Conservation (phyloP, 768 basidiomycete genomes). For the Phylloporus sp. region DNA sequence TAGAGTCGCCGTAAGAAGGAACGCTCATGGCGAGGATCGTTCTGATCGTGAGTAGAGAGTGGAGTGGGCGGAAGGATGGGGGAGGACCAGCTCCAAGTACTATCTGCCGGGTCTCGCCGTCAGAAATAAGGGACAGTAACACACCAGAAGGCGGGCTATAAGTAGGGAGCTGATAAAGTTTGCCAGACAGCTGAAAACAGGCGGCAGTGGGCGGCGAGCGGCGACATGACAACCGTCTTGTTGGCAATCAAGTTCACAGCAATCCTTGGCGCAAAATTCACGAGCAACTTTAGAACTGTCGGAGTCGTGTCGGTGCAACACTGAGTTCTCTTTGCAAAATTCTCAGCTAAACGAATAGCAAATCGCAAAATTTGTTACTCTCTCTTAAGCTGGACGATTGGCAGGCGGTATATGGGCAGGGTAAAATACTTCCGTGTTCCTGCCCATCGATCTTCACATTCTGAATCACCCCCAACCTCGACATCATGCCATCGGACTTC, state of each 20-base stretch:
- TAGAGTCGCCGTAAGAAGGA: constrained; percentile 11
- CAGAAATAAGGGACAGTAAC: not conserved
- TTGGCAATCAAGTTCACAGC: constrained; percentile 6
- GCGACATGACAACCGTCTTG: constrained; percentile 18
- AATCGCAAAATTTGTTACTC: constrained; percentile 2
- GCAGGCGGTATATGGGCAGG: constrained; percentile 69
- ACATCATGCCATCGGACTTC: constrained; percentile 79
- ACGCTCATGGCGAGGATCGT: constrained; percentile 6
- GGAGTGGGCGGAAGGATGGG: not conserved
- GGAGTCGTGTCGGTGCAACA: too few species aligned
- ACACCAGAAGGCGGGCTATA: not conserved
- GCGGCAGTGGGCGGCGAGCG: too few species aligned
- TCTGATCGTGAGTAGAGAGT: not conserved
- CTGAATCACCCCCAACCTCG: constrained; percentile 48
- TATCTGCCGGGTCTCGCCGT: not conserved
- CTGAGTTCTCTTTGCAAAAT: too few species aligned
- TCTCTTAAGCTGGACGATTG: constrained; percentile 39
- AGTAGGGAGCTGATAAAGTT: not conserved
- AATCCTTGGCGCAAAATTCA: not conserved
- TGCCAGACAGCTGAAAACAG: too few species aligned
- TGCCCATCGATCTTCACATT: constrained; percentile 64
- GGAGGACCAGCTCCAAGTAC: constrained; percentile 21
- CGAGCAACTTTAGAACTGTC: not conserved
- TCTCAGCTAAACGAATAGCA: not conserved
- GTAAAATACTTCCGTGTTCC: constrained; percentile 72